Conservation (phyloP, 495 filamentous ascomycete species). For the Talaromyces ruber region DNA sequence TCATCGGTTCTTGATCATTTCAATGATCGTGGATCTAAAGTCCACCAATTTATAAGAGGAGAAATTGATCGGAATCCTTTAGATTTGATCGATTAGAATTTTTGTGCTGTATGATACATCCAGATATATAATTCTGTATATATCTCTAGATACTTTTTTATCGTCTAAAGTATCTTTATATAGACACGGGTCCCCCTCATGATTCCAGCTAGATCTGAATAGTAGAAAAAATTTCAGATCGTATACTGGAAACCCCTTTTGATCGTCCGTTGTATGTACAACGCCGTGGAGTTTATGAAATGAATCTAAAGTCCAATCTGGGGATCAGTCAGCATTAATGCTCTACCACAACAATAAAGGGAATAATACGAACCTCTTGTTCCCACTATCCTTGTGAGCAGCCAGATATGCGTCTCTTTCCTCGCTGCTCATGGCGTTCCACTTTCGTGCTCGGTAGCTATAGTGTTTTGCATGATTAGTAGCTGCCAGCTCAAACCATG, state of each 20-base stretch:
- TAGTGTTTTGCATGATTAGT: conserved; percentile 4
- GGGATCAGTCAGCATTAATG: conserved; percentile 1
- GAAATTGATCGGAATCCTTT: background rate
- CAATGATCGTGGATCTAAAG: background rate
- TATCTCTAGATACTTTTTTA: too few species aligned
- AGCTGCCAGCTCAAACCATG: background rate
- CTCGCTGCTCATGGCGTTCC: conserved; percentile 52
- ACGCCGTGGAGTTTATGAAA: conserved; percentile 22
- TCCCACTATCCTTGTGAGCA: conserved; percentile 58
- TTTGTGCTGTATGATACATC: too few species aligned
- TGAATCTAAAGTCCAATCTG: conserved; percentile 47
- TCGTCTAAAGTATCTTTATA: too few species aligned
- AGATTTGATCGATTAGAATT: too few species aligned
- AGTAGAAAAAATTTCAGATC: too few species aligned
- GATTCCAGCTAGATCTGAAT: too few species aligned
- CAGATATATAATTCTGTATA: too few species aligned
- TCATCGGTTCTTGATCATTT: background rate
- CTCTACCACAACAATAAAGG: background rate
- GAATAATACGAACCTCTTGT: conserved; percentile 45
- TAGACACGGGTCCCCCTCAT: too few species aligned
- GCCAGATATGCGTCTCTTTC: conserved; percentile 56
- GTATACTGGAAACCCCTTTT: too few species aligned
- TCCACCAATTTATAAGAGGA: background rate
- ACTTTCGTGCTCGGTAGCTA: conserved; percentile 34
- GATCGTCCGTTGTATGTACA: too few species aligned